Conservation (phyloP, 139 green algal species). For the Gonium pectorale region DNA sequence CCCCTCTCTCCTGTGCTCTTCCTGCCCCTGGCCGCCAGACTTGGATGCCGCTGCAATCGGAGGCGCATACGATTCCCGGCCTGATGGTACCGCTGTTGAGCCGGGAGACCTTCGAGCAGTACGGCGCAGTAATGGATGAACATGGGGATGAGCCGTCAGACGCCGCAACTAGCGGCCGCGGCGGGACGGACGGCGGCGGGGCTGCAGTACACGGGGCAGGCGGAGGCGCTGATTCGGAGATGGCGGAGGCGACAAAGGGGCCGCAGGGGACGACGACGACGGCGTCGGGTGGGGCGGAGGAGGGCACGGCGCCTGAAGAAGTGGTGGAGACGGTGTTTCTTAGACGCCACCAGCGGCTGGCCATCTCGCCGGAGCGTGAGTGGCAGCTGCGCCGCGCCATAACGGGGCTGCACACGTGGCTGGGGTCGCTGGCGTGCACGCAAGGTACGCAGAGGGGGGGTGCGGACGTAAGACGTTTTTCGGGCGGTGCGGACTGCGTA, state of each 20-base stretch:
- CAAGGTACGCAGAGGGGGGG: not conserved
- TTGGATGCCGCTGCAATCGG: conserved; percentile 27
- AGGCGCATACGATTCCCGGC: not conserved
- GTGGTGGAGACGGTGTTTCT: not conserved
- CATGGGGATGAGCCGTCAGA: too few relatives aligned
- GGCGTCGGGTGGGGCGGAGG: not conserved
- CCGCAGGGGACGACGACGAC: not conserved
- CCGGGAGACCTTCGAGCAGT: conserved; percentile 15
- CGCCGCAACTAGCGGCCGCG: too few relatives aligned
- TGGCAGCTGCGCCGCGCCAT: conserved; percentile 10
- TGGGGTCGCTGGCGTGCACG: conserved; percentile 11
- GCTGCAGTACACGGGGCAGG: too few relatives aligned
- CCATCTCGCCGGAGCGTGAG: not conserved
- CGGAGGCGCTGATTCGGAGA: too few relatives aligned
- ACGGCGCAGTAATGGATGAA: not conserved
- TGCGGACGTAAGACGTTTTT: not conserved
- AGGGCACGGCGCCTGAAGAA: not conserved
- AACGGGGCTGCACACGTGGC: conserved; percentile 32
- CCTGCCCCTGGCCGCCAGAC: not conserved
- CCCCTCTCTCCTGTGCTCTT: too few relatives aligned
- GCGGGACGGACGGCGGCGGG: not conserved
- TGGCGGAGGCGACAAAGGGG: not conserved
- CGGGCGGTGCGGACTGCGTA: too few relatives aligned
- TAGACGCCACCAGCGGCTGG: not conserved
- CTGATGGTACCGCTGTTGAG: conserved; percentile 21